These are phyloP conservation scores for Tetrahymena borealis DNA, from an alignment of 73 alveolate species.

Conservation along the genomic window DNA sequence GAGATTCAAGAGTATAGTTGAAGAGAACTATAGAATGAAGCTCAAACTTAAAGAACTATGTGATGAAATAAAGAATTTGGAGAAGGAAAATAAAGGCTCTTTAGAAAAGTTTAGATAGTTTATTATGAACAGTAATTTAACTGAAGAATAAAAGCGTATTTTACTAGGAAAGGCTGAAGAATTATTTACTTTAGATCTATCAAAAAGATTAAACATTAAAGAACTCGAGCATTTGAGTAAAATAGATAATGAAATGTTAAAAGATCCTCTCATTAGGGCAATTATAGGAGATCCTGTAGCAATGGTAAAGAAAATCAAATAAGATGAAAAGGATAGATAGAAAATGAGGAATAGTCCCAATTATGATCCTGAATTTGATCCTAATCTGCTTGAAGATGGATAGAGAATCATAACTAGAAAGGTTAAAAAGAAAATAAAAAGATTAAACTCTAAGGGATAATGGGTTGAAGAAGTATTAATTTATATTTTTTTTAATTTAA, in stretches of 20 bases:
- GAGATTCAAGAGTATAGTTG: slow-evolving; percentile 23
- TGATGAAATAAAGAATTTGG: slow-evolving; percentile 16
- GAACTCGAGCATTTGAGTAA: slow-evolving; percentile 16
- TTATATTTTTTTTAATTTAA: background rate
- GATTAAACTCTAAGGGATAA: slow-evolving; percentile 26
- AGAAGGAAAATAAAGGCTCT: slow-evolving; percentile 23
- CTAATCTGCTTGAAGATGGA: slow-evolving; percentile 25
- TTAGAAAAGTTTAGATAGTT: slow-evolving; percentile 25
- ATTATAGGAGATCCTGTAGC: slow-evolving; percentile 28
- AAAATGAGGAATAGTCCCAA: slow-evolving; percentile 2
- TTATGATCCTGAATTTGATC: slow-evolving; percentile 39
- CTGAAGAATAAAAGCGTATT: slow-evolving; percentile 29
- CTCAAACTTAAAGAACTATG: slow-evolving; percentile 11
- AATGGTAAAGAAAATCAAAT: slow-evolving; percentile 13
- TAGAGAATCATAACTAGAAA: slow-evolving; percentile 28
- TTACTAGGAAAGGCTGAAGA: slow-evolving; percentile 12
- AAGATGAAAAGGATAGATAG: slow-evolving; percentile 29
- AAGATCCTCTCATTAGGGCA: slow-evolving; percentile 37
- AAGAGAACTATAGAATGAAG: slow-evolving; percentile 24
- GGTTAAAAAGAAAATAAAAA: slow-evolving; percentile 22
- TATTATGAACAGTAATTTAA: slow-evolving; percentile 13
- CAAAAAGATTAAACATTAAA: slow-evolving; percentile 14
- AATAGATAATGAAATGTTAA: slow-evolving; percentile 21
- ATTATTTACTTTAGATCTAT: slow-evolving; percentile 20
- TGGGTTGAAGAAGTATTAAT: slow-evolving; percentile 32